Base-by-base conservation (phyloP, 2,329 filamentous ascomycete species). In the Elsinoe fawcettii region DNA sequence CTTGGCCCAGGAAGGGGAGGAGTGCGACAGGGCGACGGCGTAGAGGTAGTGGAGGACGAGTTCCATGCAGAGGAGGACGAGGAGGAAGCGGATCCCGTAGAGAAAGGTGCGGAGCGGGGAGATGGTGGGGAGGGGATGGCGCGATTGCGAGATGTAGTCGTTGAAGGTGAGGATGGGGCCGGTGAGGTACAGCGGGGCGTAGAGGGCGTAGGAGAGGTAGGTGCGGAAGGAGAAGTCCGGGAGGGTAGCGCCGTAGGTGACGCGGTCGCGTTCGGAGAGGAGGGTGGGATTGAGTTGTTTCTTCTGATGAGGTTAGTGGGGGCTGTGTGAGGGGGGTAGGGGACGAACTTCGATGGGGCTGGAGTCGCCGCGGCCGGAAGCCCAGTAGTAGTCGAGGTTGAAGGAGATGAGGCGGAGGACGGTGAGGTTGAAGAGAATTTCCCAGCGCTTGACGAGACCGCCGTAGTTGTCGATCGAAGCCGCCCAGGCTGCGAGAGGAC, bases 301-400 rank as follows among this genome's bases (percentile, higher is more conserved):
- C 88, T 97, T 97, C 91, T 97, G 73, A 76, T 77, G 70, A 73
- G 67, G 81, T 92, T 79, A 92, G 85, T 59, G 41, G 18, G 11
- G 41, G 41, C 14, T 55, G 27, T 12, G 22, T n/a, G 7, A 27
- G 11, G 30, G 18, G 46, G 12, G 18, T n/a, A 49, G 37, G 55
- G 25, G 18, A 73, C 82, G 69, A 82, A 97, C 93, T 85, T 97
- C 92, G 41, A 96, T 71, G 7, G 86, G 79, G 65, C 83, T 91
- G 25, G 80, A 74, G 22, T 77, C 75, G 37, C 80, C 75, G 59
- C 82, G 78, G 62, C 87, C 83, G 2, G 87, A 71, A 65, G 88
- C 93, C 92, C 93, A 99, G 70, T 95, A 92, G 70, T 95, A 91
- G 72, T 99, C 93, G 68, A 99, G 73, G 70, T 97, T 97, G 79